Evolutionary conservation across 768 basidiomycete genomes (phyloP).

Genomic region (Boletus vermiculosoides): DNA sequence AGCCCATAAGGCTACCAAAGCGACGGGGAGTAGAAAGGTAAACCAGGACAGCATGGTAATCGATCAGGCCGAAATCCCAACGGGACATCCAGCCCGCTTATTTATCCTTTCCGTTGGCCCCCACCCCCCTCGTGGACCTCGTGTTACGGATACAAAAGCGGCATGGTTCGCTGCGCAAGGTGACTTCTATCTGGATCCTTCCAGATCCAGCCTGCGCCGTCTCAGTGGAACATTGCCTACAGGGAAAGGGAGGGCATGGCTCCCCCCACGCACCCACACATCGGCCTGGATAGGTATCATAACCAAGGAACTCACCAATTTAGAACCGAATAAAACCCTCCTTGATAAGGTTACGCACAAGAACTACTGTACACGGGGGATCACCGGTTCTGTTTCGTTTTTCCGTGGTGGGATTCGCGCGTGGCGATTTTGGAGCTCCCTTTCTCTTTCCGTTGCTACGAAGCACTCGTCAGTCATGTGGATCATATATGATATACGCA

Average conservation of each 20-base stretch:
- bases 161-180: background rate
- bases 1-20: background rate
- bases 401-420: background rate
- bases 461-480: background rate
- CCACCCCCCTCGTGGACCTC: background rate
- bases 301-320: background rate
- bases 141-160: background rate
- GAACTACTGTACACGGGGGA: conserved; percentile 6
- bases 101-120: conserved; percentile 3
- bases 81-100: background rate
- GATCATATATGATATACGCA: background rate
- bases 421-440: background rate
- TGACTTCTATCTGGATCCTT: background rate
- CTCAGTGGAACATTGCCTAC: background rate
- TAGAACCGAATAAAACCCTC: background rate
- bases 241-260: background rate
- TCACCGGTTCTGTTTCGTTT: background rate
- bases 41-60: conserved; percentile 3
- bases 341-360: conserved; percentile 6
- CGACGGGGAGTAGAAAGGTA: background rate
- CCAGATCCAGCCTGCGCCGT: too few relatives aligned
- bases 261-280: conserved; percentile 3
- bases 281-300: background rate
- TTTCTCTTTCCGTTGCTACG: background rate
- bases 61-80: background rate